Evolutionary conservation across 2,329 filamentous ascomycete species (phyloP).

Genomic region (Colletotrichum tamarilloi): DNA sequence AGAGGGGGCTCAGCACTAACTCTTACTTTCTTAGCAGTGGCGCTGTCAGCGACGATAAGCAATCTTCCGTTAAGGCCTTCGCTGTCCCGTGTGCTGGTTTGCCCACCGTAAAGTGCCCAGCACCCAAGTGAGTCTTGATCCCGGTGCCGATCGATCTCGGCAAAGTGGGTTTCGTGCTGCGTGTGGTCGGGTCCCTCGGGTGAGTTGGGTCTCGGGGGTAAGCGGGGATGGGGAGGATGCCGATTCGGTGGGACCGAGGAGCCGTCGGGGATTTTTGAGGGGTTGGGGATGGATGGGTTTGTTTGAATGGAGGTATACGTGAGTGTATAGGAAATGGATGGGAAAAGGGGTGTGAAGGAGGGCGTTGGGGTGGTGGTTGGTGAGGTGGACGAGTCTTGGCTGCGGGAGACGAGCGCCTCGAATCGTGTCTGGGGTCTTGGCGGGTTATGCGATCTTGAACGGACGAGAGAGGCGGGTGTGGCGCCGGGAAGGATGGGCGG

Average conservation of each 20-base stretch:
- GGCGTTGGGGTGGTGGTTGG: background rate
- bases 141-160: no score
- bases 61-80: background rate
- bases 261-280: background rate
- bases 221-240: no score
- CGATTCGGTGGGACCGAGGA: background rate
- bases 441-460: background rate
- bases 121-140: background rate
- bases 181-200: background rate
- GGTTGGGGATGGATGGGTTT: background rate
- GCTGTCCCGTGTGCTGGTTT: background rate
- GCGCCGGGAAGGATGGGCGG: background rate
- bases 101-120: background rate
- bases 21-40: background rate
- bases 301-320: background rate
- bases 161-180: background rate
- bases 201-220: background rate
- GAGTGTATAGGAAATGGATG: background rate
- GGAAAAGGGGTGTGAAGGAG: background rate
- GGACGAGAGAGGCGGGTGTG: background rate
- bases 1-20: background rate
- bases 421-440: background rate
- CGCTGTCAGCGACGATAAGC: background rate
- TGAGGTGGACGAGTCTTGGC: background rate
- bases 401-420: background rate